Evolutionary conservation across 305 asterid genomes (phyloP).

Genomic region (Fraxinus platypoda): DNA sequence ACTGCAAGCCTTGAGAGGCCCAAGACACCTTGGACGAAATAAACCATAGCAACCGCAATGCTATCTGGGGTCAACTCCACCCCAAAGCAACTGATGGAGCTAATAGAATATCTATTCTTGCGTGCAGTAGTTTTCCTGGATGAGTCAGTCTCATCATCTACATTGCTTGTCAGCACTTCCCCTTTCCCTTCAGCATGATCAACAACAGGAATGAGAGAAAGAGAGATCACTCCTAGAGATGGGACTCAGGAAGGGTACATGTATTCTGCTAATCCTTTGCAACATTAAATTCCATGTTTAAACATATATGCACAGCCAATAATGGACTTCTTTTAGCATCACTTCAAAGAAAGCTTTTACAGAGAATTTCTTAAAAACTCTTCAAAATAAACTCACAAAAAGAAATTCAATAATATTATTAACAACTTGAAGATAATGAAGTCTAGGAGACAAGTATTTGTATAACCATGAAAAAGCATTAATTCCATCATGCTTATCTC

Average conservation of each 20-base stretch:
- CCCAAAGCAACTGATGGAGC: constrained; percentile 60
- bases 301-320: background rate
- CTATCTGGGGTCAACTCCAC: constrained; percentile 85
- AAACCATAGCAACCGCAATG: constrained; percentile 96
- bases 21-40: constrained; percentile 94
- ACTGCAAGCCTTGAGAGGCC: constrained; percentile 92
- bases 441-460: background rate
- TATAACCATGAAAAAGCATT: background rate
- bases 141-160: constrained; percentile 45
- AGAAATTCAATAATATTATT: background rate
- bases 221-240: background rate
- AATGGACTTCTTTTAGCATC: background rate
- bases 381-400: background rate
- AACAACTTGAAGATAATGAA: background rate
- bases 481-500: background rate
- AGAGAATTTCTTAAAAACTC: background rate
- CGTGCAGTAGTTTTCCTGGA: constrained; percentile 41
- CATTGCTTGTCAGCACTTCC: constrained; percentile 34
- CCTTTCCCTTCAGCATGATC: constrained; percentile 57
- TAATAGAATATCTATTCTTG: constrained; percentile 55
- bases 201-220: constrained; percentile 7
- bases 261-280: background rate
- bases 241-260: constrained; percentile 13
- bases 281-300: background rate
- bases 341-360: background rate